Evolutionary conservation across 1,284 basidiomycete species (phyloP).

Genomic region (Papiliotrema laurentii): DNA sequence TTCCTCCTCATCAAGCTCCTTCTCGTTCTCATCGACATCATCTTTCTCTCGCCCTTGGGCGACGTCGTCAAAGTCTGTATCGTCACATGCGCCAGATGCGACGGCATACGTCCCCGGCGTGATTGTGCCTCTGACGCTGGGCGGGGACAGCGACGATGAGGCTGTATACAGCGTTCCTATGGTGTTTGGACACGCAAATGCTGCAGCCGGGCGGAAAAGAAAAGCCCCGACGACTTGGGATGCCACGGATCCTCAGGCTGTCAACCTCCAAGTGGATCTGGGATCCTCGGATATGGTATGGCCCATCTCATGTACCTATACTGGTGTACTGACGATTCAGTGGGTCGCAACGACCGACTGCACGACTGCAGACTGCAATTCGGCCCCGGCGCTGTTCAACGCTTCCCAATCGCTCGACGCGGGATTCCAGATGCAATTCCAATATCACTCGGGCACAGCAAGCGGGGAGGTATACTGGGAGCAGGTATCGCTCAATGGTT

Average conservation of each 20-base stretch:
- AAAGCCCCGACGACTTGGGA: conserved; percentile 11
- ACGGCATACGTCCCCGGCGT: conserved; percentile 36
- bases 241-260: conserved; percentile 24
- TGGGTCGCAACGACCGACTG: conserved; percentile 43
- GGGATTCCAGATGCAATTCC: conserved; percentile 22
- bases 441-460: conserved; percentile 35
- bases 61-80: conserved; percentile 9
- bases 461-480: conserved; percentile 47
- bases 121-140: conserved; percentile 31
- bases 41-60: conserved; percentile 10
- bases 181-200: conserved; percentile 29
- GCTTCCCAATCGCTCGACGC: conserved; percentile 31
- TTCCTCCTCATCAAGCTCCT: conserved; percentile 4
- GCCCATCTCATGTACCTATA: background rate
- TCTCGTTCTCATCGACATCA: conserved; percentile 5
- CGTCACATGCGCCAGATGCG: conserved; percentile 10
- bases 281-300: conserved; percentile 46
- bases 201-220: conserved; percentile 1
- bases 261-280: conserved; percentile 44
- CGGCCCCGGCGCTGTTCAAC: conserved; percentile 31
- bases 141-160: conserved; percentile 26
- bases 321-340: conserved; percentile 14
- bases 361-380: conserved; percentile 29
- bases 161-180: conserved; percentile 38
- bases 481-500: conserved; percentile 34